These are phyloP conservation scores for Salix koriyanagi DNA, from an alignment of 345 rosid genomes.

Conservation along the genomic window DNA sequence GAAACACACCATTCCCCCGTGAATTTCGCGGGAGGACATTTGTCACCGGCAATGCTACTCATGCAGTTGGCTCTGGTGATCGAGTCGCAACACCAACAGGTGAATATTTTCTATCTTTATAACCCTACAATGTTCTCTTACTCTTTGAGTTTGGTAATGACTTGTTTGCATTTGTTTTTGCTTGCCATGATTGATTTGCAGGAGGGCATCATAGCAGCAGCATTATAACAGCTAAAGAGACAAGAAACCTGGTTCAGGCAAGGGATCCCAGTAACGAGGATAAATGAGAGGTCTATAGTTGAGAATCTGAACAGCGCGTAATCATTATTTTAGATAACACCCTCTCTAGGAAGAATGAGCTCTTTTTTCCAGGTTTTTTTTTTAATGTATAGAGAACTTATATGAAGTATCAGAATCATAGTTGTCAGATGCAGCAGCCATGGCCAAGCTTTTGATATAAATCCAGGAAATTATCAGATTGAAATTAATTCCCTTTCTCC, in stretches of 20 bases:
- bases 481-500: not conserved
- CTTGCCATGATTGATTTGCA: slow-evolving; percentile 3
- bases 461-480: not conserved
- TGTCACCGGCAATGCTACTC: slow-evolving; percentile 21
- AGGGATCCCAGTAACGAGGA: slow-evolving; percentile 43
- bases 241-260: slow-evolving; percentile 41
- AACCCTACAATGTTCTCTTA: not conserved
- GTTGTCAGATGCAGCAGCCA: slow-evolving; percentile 9
- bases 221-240: slow-evolving; percentile 30
- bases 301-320: not conserved
- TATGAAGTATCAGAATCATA: slow-evolving; percentile 4
- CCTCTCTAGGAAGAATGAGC: slow-evolving; percentile 2
- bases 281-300: slow-evolving; percentile 34
- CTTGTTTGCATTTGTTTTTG: not conserved
- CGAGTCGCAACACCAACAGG: slow-evolving; percentile 47
- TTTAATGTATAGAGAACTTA: slow-evolving; percentile 23
- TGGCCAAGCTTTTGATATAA: not conserved
- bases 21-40: slow-evolving; percentile 44
- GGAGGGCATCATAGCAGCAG: slow-evolving; percentile 49
- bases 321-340: not conserved
- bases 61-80: slow-evolving; percentile 34
- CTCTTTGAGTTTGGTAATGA: not conserved
- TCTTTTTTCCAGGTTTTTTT: not conserved
- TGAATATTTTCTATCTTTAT: slow-evolving; percentile 7
- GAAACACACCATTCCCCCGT: slow-evolving; percentile 29